Base-by-base conservation (phyloP, 1,284 basidiomycete species). In the Neonothopanus nambi region DNA sequence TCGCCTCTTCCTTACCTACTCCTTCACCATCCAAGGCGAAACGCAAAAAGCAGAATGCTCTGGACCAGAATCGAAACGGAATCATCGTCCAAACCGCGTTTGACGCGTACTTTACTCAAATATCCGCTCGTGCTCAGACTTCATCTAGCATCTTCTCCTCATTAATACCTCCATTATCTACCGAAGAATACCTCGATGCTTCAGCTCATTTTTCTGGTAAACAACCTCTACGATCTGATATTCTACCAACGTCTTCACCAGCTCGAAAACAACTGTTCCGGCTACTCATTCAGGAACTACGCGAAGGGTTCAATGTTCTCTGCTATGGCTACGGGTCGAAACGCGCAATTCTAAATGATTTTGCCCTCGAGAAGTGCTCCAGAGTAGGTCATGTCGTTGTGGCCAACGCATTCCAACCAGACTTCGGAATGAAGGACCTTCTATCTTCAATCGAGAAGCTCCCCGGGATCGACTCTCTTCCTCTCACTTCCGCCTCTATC, bases 311-410 rank as follows among this genome's bases (percentile, higher is more conserved):
- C 76, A 93, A 91, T 66, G 71, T 97, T 49, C 68, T 95, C 9
- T 85, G 92, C 65, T 92, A 93, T 62, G 95, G 95, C 0, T 83
- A 85, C 62, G 95, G 95, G 1, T 94, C 91, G 20, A 98, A 97
- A 66, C 77, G 91, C 48, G 69, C 65, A 12, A 60, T 89, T 5
- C 70, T 97, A 21, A 92, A 95, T 66, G 70, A 79, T 18, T 90
- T 96, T 59, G 90, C 87, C 1, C 72, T 68, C 5, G 64, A 77
- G 2, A 62, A 68, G 12, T 84, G 89, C 58, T 68, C 77, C 5
- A 78, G 75, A 56, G 67, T 66, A 0, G 91, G 89, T 0, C 82
- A 92, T 62, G 86, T 91, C 45, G 80, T 93, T 41, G 78, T 95
- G 20, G 80, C 87, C 30, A 93, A 97, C 63, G 93, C 83, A 0